These are phyloP conservation scores for Sclerotiophoma versabilis DNA, from an alignment of 2,329 filamentous ascomycete species.

Conservation along the genomic window DNA sequence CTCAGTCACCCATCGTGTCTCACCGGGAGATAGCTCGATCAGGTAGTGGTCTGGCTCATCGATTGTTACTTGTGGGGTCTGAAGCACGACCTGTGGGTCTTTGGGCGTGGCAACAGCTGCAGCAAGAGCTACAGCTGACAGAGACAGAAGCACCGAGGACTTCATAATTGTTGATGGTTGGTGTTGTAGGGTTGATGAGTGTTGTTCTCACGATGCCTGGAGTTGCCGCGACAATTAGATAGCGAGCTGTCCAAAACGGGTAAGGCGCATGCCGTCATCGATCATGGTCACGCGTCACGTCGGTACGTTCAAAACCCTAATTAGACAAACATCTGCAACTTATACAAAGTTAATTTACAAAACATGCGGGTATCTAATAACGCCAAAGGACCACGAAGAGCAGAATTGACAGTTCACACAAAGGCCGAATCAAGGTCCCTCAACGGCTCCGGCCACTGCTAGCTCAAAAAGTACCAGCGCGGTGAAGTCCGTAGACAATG, in stretches of 20 bases:
- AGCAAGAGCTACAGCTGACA: conserved; percentile 40
- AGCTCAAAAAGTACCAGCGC: no score
- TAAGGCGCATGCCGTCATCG: conserved; percentile 8
- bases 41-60: conserved; percentile 56
- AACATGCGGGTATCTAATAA: no score
- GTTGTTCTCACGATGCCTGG: conserved; percentile 13
- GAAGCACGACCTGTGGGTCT: conserved; percentile 37
- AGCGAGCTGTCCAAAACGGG: conserved; percentile 11
- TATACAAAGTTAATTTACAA: no score
- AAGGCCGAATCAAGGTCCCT: no score
- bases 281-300: background rate
- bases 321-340: no score
- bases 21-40: conserved; percentile 83
- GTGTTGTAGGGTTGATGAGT: conserved; percentile 7
- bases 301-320: no score
- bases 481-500: no score
- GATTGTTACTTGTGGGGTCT: conserved; percentile 37
- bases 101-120: conserved; percentile 37
- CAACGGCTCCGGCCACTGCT: no score
- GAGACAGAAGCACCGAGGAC: conserved; percentile 41
- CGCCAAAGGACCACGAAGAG: no score
- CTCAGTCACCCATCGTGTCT: conserved; percentile 87
- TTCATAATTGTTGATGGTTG: conserved; percentile 36
- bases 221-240: conserved; percentile 37
- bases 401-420: no score